Base-by-base conservation (phyloP, 495 filamentous ascomycete genomes). In the Pseudomonodictys pantanalensis region DNA sequence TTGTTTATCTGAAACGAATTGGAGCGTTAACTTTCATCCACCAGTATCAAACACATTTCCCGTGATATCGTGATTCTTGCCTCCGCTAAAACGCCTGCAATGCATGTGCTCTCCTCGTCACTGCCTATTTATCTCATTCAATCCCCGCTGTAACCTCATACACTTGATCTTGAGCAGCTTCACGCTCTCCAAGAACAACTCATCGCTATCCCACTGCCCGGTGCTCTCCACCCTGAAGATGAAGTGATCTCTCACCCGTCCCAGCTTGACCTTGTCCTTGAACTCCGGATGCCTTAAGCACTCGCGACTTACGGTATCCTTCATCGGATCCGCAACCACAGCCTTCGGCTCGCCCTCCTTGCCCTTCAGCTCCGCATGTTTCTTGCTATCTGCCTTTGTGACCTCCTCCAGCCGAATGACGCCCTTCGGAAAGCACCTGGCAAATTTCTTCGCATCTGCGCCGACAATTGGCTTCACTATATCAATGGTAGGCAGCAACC, bases 141-240 rank as follows among this genome's bases (percentile, higher is more conserved):
- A 71, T 60, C 81, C 81, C 48, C 79, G 73, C 77, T 86, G 87
- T 71, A 90, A 76, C 54, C 75, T 74, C 55, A 77, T 71, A 61
- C 82, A 86, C 73, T 97, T 97, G 57, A 81, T 78, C 79, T 88
- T 96, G 61, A 99, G 75, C 48, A 90, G 78, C 72, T 84, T 86
- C 22, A 97, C 85, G 6, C 88, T 82, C 73, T 96, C 90, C 41
- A 97, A 69, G 80, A 97, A 96, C 50, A 97, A 78, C 70, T 87
- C 82, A 65, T 96, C 91, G 69, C 90, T 93, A 24, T 90, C 83
- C 71, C 88, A 92, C 74, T 97, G 93, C 9, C 95, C 95, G 9
- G 90, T 86, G 75, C 91, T 96, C 79, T 99, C 95, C 6, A 99
- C 78, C 53, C 82, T 85, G 79, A 91, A 99, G 73, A 99, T 97